phyloP scores from a whole-genome alignment of 2,329 filamentous ascomycete species.

The Colletotrichum destructivum region DNA sequence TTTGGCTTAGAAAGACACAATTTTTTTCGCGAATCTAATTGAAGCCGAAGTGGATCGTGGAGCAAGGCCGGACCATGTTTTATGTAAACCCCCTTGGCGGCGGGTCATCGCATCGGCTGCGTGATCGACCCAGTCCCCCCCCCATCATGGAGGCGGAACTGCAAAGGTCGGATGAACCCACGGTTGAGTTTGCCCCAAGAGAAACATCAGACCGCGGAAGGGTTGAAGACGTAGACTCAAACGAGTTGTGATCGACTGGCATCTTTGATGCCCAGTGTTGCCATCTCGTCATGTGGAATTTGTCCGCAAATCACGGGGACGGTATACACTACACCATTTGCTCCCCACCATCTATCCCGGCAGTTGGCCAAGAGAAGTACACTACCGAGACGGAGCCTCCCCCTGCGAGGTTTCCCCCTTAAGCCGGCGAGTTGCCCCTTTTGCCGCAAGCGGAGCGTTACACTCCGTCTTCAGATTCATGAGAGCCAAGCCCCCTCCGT shows the following conservation, averaged over 20 bases:
- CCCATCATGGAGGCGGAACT: slow-evolving; percentile 13
- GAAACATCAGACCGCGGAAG: neutral
- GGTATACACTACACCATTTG: neutral
- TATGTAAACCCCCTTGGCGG: slow-evolving; percentile 11
- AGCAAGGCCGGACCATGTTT: slow-evolving; percentile 10
- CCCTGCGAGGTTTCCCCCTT: neutral
- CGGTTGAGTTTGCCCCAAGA: neutral
- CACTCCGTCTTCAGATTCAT: slow-evolving; percentile 24
- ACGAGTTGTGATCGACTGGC: neutral
- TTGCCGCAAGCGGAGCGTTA: slow-evolving; percentile 31
- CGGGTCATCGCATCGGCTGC: neutral
- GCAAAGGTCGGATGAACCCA: slow-evolving; percentile 21
- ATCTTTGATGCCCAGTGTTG: neutral
- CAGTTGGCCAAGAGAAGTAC: neutral
- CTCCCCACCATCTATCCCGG: neutral
- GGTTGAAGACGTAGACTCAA: neutral
- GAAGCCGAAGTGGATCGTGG: slow-evolving; percentile 19
- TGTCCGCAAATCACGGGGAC: slow-evolving; percentile 7
- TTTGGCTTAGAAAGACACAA: neutral
- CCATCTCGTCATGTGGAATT: neutral
- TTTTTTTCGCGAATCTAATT: slow-evolving; percentile 15
- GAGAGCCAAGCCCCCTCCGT: slow-evolving; percentile 23
- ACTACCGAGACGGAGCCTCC: neutral
- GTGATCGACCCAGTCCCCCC: neutral
- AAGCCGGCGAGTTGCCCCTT: slow-evolving; percentile 6